Conservation (phyloP, 2,329 filamentous ascomycete genomes). For the Curvularia eragrostidis region DNA sequence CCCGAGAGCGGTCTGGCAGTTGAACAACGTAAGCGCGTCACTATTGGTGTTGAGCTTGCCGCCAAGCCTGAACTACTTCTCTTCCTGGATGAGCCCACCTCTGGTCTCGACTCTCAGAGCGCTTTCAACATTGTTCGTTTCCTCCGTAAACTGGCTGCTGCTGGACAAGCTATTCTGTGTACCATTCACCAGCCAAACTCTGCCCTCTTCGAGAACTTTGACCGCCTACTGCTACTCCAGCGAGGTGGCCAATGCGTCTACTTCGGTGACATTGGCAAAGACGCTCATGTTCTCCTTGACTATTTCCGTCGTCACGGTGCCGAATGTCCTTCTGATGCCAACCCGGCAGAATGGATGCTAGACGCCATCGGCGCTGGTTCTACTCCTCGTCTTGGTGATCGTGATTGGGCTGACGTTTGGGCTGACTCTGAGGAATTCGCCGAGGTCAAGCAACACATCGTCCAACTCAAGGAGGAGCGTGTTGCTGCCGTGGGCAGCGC, state of each 20-base stretch:
- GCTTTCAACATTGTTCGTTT: constrained; percentile 81
- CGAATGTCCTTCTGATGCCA: constrained; percentile 62
- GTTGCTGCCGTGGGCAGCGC: constrained; percentile 55
- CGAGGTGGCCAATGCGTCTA: constrained; percentile 82
- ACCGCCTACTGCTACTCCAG: constrained; percentile 79
- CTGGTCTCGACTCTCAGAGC: constrained; percentile 73
- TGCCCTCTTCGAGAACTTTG: constrained; percentile 86
- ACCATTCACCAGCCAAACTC: constrained; percentile 92
- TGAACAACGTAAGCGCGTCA: constrained; percentile 68
- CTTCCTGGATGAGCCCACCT: constrained; percentile 81
- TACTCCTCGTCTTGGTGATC: constrained; percentile 72
- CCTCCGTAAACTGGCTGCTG: constrained; percentile 76
- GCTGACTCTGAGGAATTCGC: constrained; percentile 73
- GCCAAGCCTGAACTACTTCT: constrained; percentile 74
- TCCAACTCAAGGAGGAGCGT: constrained; percentile 69
- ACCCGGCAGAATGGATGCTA: constrained; percentile 79
- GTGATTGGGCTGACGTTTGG: constrained; percentile 85
- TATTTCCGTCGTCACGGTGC: constrained; percentile 63
- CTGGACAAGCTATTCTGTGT: constrained; percentile 86
- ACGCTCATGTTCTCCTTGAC: constrained; percentile 72
- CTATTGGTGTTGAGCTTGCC: constrained; percentile 66
- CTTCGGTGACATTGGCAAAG: constrained; percentile 81
- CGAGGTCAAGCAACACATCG: constrained; percentile 70
- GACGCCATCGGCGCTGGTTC: constrained; percentile 82
- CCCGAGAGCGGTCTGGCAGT: constrained; percentile 67